Percentiles rank a stretch among this genome's conserved stretches.
These are phyloP conservation scores for Citrus inodora DNA, from an alignment of 345 rosid genomes.

Conservation along the genomic window DNA sequence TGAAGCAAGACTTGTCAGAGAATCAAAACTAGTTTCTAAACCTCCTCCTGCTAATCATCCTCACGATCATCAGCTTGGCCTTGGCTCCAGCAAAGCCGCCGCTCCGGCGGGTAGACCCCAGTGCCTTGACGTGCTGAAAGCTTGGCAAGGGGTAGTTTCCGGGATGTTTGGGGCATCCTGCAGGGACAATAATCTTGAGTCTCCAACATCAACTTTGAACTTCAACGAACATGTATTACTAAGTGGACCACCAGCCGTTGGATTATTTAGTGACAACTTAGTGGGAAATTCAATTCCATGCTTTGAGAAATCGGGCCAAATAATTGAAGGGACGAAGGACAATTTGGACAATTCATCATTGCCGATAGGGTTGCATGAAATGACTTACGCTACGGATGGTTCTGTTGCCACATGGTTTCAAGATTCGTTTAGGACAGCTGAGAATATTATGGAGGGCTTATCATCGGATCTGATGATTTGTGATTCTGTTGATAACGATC, in stretches of 20 bases:
- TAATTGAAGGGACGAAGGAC: not conserved
- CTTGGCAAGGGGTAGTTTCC: conserved; percentile 35
- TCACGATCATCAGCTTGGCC: too few species aligned
- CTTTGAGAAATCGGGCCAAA: conserved; percentile 2
- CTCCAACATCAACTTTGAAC: conserved; percentile 31
- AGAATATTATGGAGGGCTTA: conserved; percentile 20
- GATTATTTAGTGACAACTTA: conserved; percentile 9
- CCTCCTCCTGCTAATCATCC: conserved; percentile 13
- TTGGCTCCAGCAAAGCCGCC: not conserved
- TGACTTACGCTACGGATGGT: not conserved
- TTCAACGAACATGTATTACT: conserved; percentile 16
- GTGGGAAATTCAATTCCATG: not conserved
- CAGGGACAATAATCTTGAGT: conserved; percentile 20
- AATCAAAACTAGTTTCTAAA: conserved; percentile 21
- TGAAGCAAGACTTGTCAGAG: conserved; percentile 31
- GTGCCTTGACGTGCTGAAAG: conserved; percentile 48
- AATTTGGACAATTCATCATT: not conserved
- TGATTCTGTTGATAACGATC: conserved; percentile 8
- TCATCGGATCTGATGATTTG: conserved; percentile 17
- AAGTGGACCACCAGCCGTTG: not conserved
- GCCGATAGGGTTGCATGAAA: conserved; percentile 11
- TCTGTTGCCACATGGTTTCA: conserved; percentile 17
- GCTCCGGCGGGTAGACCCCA: conserved; percentile 21
- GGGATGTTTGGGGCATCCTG: conserved; percentile 22
- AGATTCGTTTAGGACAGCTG: conserved; percentile 18